phyloP scores from a whole-genome alignment of 805 yeast genomes.

The Wickerhamomyces chambardii region DNA sequence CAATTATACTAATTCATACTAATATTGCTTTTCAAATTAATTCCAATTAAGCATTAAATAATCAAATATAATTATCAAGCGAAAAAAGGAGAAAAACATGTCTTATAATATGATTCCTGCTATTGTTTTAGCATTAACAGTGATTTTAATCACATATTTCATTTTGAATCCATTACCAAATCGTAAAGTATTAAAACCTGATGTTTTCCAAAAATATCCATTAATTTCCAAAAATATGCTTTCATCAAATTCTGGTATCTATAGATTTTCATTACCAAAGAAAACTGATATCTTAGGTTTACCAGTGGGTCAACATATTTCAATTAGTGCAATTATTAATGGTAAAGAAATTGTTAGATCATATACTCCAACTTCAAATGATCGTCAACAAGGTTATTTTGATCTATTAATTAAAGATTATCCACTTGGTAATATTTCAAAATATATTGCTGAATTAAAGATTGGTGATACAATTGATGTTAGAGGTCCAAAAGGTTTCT shows the following conservation, averaged over 20 bases:
- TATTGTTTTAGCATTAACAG: background rate
- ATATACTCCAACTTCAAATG: conserved; percentile 84
- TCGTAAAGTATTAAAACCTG: conserved; percentile 45
- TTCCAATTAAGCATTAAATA: too few relatives aligned
- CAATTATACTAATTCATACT: too few relatives aligned
- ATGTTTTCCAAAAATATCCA: conserved; percentile 70
- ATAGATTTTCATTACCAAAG: conserved; percentile 76
- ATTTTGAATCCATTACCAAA: conserved; percentile 2
- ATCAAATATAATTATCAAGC: too few relatives aligned
- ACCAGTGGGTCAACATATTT: conserved; percentile 92
- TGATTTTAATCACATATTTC: background rate
- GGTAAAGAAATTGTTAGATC: conserved; percentile 80
- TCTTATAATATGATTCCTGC: background rate
- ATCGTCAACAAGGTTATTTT: conserved; percentile 71
- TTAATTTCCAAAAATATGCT: conserved; percentile 67
- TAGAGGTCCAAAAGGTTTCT: conserved; percentile 88
- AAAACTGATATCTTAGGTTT: conserved; percentile 71
- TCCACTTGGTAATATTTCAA: conserved; percentile 79
- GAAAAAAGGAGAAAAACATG: too few relatives aligned
- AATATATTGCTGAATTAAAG: conserved; percentile 57
- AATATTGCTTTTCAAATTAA: too few relatives aligned
- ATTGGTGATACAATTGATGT: conserved; percentile 75
- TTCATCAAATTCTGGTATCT: conserved; percentile 74
- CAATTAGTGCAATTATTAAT: conserved; percentile 64
- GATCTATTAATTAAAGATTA: conserved; percentile 83